These are phyloP conservation scores for Turritis glabra DNA, from an alignment of 345 rosid genomes.

Conservation along the genomic window DNA sequence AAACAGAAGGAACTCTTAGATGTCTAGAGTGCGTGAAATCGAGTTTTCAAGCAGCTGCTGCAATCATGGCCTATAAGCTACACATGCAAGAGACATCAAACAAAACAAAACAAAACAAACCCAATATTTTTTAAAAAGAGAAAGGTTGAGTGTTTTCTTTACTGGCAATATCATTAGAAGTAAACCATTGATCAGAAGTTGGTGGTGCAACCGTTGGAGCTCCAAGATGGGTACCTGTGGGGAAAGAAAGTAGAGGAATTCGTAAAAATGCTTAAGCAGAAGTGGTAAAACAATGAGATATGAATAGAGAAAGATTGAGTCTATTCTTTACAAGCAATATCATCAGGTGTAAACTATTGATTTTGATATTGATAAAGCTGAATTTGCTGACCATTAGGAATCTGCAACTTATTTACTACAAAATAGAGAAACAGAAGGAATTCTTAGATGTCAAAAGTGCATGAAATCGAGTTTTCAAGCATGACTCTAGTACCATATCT, in stretches of 20 bases:
- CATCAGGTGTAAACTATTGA: not conserved
- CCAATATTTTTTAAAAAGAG: not conserved
- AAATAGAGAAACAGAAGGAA: no score
- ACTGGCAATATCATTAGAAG: not conserved
- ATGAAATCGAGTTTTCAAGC: not conserved
- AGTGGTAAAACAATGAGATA: not conserved
- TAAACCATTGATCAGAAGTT: not conserved
- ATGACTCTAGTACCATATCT: no score
- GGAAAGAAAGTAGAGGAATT: not conserved
- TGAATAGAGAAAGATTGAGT: constrained; percentile 3
- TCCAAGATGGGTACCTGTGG: not conserved
- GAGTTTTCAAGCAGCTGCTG: no score
- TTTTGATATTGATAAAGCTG: not conserved
- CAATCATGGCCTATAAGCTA: no score
- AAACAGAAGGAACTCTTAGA: no score
- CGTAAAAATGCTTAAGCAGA: not conserved
- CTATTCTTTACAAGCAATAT: not conserved
- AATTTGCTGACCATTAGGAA: not conserved
- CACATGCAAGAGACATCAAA: no score
- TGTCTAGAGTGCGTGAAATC: no score
- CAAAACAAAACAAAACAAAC: no score
- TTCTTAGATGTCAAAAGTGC: not conserved
- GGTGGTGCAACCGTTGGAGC: not conserved
- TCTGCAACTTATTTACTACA: not conserved
- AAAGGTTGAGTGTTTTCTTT: constrained; percentile 1